Base-by-base conservation (phyloP, 176 grass and related monocot species). In the Triticum timopheevii region DNA sequence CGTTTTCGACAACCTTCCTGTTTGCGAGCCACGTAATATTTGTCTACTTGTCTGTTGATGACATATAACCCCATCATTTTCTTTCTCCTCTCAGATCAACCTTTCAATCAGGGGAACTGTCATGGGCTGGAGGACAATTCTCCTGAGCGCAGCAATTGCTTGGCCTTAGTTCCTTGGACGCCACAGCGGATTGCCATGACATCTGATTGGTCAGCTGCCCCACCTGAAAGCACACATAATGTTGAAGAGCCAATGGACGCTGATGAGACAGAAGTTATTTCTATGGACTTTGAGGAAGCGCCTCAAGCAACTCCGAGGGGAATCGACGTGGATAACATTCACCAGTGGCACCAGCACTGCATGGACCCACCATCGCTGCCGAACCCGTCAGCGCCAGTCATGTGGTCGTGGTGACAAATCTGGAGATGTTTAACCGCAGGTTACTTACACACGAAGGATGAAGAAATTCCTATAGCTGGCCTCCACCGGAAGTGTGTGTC, bases 101-200 rank as follows among this genome's bases (percentile, higher is more conserved):
- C 35, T 70, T 86, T 93, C n/a, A 81, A 82, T 73, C 81, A 89
- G 65, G 64, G 50, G 61, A 95, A 59, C 54, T 74, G 58, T 82
- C 80, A 38, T 12, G 84, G 62, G 62, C 58, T 95, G 81, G 91
- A 93, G 54, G 86, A 82, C 54, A 93, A 87, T 86, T 92, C 92
- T 61, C 83, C 77, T 16, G 93, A 52, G n/a, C 85, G 66, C 36
- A 89, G 86, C 69, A 90, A 90, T 56, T 80, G 73, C 62, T 83
- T 98, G 69, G 96, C 93, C 42, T 42, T 98, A 73, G 88, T 98
- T 88, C 93, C 91, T 23, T 98, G 96, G 95, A 80, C 84, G 20
- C 90, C 91, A 63, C 79, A 9, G n/a, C 85, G 84, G 17, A 61
- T 67, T 42, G 17, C 83, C 64, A 11, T 52, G 31, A 59, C 19